Base-by-base conservation (phyloP, 2,329 filamentous ascomycete genomes). In the Laburnicola sp. region DNA sequence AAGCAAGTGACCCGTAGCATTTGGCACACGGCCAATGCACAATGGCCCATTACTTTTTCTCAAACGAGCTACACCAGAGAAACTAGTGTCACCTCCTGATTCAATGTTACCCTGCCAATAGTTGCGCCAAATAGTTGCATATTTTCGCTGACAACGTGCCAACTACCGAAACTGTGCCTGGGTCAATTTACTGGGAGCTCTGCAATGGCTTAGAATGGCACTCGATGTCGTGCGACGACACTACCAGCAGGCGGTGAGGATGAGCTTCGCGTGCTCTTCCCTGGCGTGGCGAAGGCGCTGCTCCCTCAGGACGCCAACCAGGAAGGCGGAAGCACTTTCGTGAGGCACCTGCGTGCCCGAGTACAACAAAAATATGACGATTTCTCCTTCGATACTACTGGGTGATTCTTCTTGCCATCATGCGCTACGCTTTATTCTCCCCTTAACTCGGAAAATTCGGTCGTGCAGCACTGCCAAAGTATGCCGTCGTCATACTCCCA, bases 1-100 rank as follows among this genome's bases (percentile, higher is more conserved):
- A 59, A 59, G 58, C 63, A 59, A 63, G 41, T 44, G 50, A 52
- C 51, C 56, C 23, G 26, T 27, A 26, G 51, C 38, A 21, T 44
- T 37, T 47, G n/a, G n/a, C 42, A 53, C 46, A 44, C 40, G 11
- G 22, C 6, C 7, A 43, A 40, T 21, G 34, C 41, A 31, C 30
- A 31, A 26, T 41, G 21, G 30, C 3, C 16, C 25, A n/a, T 59
- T 58, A 45, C 54, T 59, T 59, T 54, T 57, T 45, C 11, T n/a
- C n/a, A 6, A 30, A 30, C 6, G 6, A 10, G 10, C 10, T 30
- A 10, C 28, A 6, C 10, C 28, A 10, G 28, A 30, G 6, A 5
- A 5, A 30, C 28, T 10, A 5, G 28, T 10, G 10, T 10, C 28
- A 5, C 28, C 28, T 6, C 28, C 28, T 25, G 11, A 41, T 43